Evolutionary conservation across 1,284 basidiomycete genomes (phyloP).

Genomic region (Athelia psychrophila): DNA sequence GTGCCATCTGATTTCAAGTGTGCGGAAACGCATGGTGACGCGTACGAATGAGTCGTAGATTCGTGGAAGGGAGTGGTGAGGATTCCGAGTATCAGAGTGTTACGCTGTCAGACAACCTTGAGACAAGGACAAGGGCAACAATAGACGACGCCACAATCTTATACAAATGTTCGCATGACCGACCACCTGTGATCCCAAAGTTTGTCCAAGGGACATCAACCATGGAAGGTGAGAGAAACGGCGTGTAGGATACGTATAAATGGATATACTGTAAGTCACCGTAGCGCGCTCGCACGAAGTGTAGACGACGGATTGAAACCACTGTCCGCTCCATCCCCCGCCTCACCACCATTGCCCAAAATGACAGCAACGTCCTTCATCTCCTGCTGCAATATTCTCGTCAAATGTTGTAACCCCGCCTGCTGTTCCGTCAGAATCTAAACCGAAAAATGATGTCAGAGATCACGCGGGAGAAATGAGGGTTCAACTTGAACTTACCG

Average conservation of each 20-base stretch:
- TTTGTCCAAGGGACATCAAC: conserved; percentile 54
- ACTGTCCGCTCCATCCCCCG: conserved; percentile 26
- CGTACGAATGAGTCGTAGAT: too few species aligned
- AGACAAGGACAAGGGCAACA: background rate
- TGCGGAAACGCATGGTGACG: conserved; percentile 70
- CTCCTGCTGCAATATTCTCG: conserved; percentile 66
- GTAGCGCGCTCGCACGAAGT: conserved; percentile 34
- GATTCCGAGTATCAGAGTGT: too few species aligned
- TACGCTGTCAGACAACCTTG: too few species aligned
- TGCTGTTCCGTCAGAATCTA: conserved; percentile 82
- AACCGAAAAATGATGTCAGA: conserved; percentile 9
- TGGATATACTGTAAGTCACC: too few species aligned
- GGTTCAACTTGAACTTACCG: conserved; percentile 44
- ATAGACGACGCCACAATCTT: background rate
- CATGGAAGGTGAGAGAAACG: conserved; percentile 79
- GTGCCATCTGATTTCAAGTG: conserved; percentile 92
- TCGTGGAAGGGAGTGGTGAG: too few species aligned
- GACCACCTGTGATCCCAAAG: background rate
- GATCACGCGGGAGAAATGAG: conserved; percentile 5
- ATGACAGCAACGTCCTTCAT: conserved; percentile 74
- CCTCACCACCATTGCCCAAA: conserved; percentile 44
- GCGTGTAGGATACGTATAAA: conserved; percentile 44
- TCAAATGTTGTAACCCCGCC: conserved; percentile 76
- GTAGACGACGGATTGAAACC: conserved; percentile 24
- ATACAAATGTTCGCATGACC: background rate